Conservation (phyloP, 805 yeast genomes). For the Saturnispora quitensis region DNA sequence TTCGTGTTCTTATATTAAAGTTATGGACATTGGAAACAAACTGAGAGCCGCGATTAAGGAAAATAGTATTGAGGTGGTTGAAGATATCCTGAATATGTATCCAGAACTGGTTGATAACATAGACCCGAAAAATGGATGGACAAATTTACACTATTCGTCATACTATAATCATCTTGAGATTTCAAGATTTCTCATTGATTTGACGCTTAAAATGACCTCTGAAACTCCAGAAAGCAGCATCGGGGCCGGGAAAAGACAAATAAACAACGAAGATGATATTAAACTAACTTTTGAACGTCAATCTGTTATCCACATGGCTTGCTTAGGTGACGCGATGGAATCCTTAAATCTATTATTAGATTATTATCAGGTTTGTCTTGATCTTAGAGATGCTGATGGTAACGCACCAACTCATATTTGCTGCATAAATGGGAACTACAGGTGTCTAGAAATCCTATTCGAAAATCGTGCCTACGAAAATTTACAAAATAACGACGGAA, state of each 20-base stretch:
- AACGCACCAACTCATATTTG: slow-evolving; percentile 66
- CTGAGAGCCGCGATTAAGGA: slow-evolving; percentile 56
- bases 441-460: slow-evolving; percentile 54
- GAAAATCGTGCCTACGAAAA: slow-evolving; percentile 74
- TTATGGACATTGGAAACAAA: not conserved
- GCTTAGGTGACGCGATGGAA: slow-evolving; percentile 44
- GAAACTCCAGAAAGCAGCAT: slow-evolving; percentile 4
- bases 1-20: not conserved
- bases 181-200: slow-evolving; percentile 20
- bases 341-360: slow-evolving; percentile 67
- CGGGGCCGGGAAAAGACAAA: slow-evolving; percentile 18
- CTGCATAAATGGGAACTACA: slow-evolving; percentile 47
- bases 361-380: slow-evolving; percentile 42
- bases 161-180: slow-evolving; percentile 61
- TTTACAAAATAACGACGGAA: slow-evolving; percentile 61
- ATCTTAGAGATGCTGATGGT: slow-evolving; percentile 38
- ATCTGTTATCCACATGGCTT: slow-evolving; percentile 65
- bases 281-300: slow-evolving; percentile 43
- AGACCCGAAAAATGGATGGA: slow-evolving; percentile 72
- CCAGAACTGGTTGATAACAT: slow-evolving; percentile 63
- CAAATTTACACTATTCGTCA: slow-evolving; percentile 74
- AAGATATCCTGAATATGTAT: slow-evolving; percentile 53
- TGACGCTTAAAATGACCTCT: slow-evolving; percentile 8
- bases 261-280: slow-evolving; percentile 28
- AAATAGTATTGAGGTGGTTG: slow-evolving; percentile 55